These are phyloP conservation scores for Myriosclerotinia curreyana DNA, from an alignment of 2,329 filamentous ascomycete species.

Conservation along the genomic window DNA sequence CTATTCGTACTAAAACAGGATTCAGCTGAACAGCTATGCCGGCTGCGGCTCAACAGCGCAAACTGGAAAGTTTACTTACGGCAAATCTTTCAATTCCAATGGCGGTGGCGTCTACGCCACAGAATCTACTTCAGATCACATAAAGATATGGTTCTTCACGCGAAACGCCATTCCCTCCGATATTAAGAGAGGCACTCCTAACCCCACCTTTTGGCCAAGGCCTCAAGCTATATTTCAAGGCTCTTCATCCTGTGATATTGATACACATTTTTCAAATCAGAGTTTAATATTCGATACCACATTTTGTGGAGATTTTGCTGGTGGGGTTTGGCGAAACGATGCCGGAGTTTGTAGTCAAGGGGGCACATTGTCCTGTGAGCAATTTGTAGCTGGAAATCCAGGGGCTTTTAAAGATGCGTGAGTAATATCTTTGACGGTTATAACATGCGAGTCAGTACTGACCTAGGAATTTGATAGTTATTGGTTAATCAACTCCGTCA, in stretches of 20 bases:
- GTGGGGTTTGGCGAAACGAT: constrained; percentile 48
- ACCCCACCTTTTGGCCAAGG: constrained; percentile 63
- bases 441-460: accelerated
- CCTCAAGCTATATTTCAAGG: constrained; percentile 60
- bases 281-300: constrained; percentile 78
- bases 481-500: constrained; percentile 18
- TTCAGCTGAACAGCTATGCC: constrained; percentile 5
- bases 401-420: constrained; percentile 67
- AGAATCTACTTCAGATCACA: constrained; percentile 63
- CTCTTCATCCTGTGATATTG: constrained; percentile 61
- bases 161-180: constrained; percentile 67
- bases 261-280: constrained; percentile 66
- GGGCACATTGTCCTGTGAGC: constrained; percentile 52
- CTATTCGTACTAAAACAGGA: background rate
- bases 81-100: constrained; percentile 62
- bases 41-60: constrained; percentile 29
- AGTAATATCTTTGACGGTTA: background rate
- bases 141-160: constrained; percentile 61
- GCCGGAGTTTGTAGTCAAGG: constrained; percentile 53
- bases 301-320: constrained; percentile 86
- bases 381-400: constrained; percentile 70
- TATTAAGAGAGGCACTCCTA: constrained; percentile 58
- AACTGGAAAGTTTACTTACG: constrained; percentile 43
- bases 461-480: background rate
- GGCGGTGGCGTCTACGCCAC: constrained; percentile 67